Evolutionary conservation across 768 basidiomycete genomes (phyloP), one percentile per base, ranked within the genome.

Genomic region (Crucibulum laeve): DNA sequence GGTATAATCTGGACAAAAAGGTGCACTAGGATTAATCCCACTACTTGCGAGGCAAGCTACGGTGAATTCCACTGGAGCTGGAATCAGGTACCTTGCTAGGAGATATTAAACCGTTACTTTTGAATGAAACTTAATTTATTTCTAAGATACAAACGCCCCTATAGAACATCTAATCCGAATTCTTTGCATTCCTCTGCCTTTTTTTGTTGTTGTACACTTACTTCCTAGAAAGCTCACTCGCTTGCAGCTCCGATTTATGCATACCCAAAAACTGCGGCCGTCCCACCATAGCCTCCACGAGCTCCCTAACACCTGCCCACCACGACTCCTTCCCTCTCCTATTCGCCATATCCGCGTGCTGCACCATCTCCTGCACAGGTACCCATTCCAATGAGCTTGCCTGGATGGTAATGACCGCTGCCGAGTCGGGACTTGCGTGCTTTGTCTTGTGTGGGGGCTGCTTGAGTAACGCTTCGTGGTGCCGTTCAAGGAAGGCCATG

Each of bases 381-480:
- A 92, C 87, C 80, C 91, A 91, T 50, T 80, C 70, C 50, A 98
- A 72, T 25, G 76, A 67, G 39, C 86, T 84, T 17, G 87, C 79
- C 59, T 96, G 88, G 50, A 98, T 88, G 21, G 88, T 94, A 54
- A 99, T 96, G 43, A 93, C 84, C 7, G 91, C 88, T 1, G 91
- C 93, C 11, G 79, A 77, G 50, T 88, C 84, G 0, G 65, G 70
- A 1, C 68, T 59, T 6, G 84, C 84, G 24, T 73, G 69, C 51
- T 79, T 74, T 34, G 67, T 54, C 51, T 81, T 81, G 2, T 64
- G 63, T 0, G 73, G 69, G 4, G 49, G 44, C 38, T 84, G 76
- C 28, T 64, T 60, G 30, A 62, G 54, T n/a, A 90, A 60, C 22
- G 61, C 56, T 18, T 70, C 69, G 59, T 90, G 87, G 50, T 95